Evolutionary conservation across 2,329 filamentous ascomycete species (phyloP).

Genomic region (Exophiala viscosa): DNA sequence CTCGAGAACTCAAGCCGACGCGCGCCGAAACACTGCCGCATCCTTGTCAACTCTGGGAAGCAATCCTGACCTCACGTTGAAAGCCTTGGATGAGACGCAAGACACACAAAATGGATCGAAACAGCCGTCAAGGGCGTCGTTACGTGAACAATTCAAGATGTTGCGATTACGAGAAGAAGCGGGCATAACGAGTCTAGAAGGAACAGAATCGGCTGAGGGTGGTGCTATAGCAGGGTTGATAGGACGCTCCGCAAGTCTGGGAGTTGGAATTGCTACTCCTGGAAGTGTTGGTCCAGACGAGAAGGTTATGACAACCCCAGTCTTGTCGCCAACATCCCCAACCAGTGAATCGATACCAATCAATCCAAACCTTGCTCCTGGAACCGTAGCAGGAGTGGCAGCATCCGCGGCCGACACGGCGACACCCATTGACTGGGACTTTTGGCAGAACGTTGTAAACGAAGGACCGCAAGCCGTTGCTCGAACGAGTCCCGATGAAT

Average conservation of each 20-base stretch:
- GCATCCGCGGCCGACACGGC: slow-evolving; percentile 62
- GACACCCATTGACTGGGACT: slow-evolving; percentile 89
- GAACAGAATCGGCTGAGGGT: slow-evolving; percentile 39
- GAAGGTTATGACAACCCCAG: slow-evolving; percentile 36
- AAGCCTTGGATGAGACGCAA: slow-evolving; percentile 65
- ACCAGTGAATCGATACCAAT: slow-evolving; percentile 57
- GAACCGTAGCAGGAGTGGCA: slow-evolving; percentile 77
- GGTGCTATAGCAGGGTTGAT: slow-evolving; percentile 42
- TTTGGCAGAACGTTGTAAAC: slow-evolving; percentile 95
- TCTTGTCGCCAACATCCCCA: slow-evolving; percentile 36
- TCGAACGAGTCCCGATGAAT: slow-evolving; percentile 79
- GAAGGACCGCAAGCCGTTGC: slow-evolving; percentile 87
- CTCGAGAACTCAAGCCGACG: slow-evolving; percentile 37
- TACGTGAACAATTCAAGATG: slow-evolving; percentile 75
- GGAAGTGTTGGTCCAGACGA: slow-evolving; percentile 46
- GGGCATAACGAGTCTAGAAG: slow-evolving; percentile 53
- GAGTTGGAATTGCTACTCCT: slow-evolving; percentile 47
- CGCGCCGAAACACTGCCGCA: slow-evolving; percentile 70
- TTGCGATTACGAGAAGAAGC: slow-evolving; percentile 72
- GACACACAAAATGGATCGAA: slow-evolving; percentile 49
- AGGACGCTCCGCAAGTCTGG: slow-evolving; percentile 41
- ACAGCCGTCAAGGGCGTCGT: slow-evolving; percentile 56
- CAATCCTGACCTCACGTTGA: slow-evolving; percentile 75
- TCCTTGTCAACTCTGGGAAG: slow-evolving; percentile 75
- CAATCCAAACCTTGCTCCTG: slow-evolving; percentile 71